Evolutionary conservation across 1,284 basidiomycete genomes (phyloP), one percentile per base, ranked within the genome.

Genomic region (Golubevia sp.): DNA sequence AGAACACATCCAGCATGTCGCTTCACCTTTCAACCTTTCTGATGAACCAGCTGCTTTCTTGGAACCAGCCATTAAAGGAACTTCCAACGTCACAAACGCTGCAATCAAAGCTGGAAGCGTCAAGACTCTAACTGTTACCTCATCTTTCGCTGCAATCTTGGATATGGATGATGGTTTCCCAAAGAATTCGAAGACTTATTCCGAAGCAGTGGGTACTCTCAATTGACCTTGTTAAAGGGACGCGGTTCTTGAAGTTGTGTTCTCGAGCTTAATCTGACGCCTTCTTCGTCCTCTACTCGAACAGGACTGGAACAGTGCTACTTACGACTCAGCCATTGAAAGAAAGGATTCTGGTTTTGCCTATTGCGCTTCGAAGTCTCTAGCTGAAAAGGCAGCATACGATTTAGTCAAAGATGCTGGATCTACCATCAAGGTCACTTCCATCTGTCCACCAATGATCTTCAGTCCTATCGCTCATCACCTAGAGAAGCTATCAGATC

Each of bases 1-100:
- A 85, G 49, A 88, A 86, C 55, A 86, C 86, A 49, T 83, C 86
- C 4, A 88, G 86, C 66, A 88, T 88, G 87, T 71, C 53, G 71
- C 77, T 26, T 79, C 76, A 15, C 74, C 77, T 7, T 77, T 76
- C 68, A 67, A 27, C 26, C 49, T 2, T n/a, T 20, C 50, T 20
- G 23, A 26, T 21, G 44, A 59, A 18, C 44, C 57, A 30, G 49
- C 24, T 38, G 20, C 21, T 7, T 50, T 51, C 23, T 53, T 59
- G 2, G 13, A 15, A 48, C 57, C 57, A 3, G 57, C 57, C 20
- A 49, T 59, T 30, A 24, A 59, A 7, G 57, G 57, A n/a, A 59
- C 57, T 20, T 49, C 51, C 30, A 49, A 48, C 24, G 49, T 59
- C 20, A 53, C 44, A 2, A 8, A 38, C 23, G 57, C 57, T 5